Evolutionary conservation across 345 rosid species (phyloP).

Genomic region (Eucalyptus sp.): DNA sequence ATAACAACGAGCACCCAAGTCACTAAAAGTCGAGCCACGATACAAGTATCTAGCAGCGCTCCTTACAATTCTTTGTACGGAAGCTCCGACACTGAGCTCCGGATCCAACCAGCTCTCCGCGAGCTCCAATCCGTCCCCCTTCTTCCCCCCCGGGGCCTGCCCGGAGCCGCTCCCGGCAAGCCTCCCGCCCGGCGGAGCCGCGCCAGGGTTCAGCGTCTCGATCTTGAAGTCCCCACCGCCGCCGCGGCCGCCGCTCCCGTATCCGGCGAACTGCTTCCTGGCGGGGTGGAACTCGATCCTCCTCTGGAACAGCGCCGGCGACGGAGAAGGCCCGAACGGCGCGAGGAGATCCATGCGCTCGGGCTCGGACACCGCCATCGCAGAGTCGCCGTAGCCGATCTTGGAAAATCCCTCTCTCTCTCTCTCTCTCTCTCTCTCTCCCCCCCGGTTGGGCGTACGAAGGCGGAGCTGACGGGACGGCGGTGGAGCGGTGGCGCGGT

Average conservation of each 20-base stretch:
- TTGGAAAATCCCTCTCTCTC: background rate
- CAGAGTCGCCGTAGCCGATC: background rate
- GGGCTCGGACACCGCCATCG: background rate
- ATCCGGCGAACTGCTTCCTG: conserved; percentile 36
- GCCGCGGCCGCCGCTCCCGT: background rate
- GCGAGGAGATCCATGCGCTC: background rate
- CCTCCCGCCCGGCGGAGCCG: background rate
- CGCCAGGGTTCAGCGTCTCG: conserved; percentile 61
- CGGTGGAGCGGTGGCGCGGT: too few relatives aligned
- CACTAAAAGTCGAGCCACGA: background rate
- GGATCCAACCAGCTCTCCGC: conserved; percentile 53
- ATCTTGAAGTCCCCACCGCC: conserved; percentile 43
- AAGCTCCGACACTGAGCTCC: conserved; percentile 42
- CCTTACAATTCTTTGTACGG: conserved; percentile 78
- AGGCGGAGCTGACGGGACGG: background rate
- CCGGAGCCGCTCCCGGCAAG: background rate
- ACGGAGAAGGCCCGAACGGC: background rate
- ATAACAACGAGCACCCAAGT: background rate
- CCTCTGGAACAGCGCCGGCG: background rate
- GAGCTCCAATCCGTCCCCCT: conserved; percentile 34
- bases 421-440: background rate
- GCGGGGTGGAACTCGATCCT: conserved; percentile 63
- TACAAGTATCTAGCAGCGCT: background rate
- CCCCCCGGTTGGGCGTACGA: background rate
- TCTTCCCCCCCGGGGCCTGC: conserved; percentile 9